A percentile compares a stretch with the other conserved stretches of the same genome.
Evolutionary conservation across 2,329 filamentous ascomycete genomes (phyloP).

Genomic region (Trichothecium sympodiale): DNA sequence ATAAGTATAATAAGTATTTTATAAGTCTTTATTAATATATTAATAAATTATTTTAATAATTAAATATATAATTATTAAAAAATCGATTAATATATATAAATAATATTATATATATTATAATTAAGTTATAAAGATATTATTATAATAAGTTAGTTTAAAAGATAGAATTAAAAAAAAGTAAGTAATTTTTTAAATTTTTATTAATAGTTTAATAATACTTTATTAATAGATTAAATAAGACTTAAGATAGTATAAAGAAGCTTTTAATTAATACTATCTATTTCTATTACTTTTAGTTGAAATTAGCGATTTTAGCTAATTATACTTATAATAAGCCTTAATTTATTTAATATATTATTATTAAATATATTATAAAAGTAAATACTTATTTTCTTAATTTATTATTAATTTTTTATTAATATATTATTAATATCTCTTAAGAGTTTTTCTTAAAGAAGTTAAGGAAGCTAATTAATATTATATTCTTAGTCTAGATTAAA

Average conservation of each 20-base stretch:
- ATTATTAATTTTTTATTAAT: background rate
- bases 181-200: too few relatives aligned
- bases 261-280: background rate
- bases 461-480: constrained; percentile 2
- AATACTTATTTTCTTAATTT: background rate
- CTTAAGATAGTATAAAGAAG: too few relatives aligned
- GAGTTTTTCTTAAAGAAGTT: background rate
- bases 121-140: background rate
- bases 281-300: background rate
- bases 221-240: constrained; percentile 1
- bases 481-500: background rate
- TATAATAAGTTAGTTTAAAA: background rate
- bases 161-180: background rate
- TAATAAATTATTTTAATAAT: background rate
- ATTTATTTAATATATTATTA: background rate
- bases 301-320: too few relatives aligned
- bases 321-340: background rate
- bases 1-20: background rate
- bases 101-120: background rate
- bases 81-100: background rate
- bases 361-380: background rate
- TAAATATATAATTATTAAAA: background rate
- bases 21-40: background rate
- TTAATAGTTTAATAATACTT: background rate
- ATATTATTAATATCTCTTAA: background rate